Evolutionary conservation across 495 filamentous ascomycete species (phyloP).

Genomic region (Filosporella fistucella): DNA sequence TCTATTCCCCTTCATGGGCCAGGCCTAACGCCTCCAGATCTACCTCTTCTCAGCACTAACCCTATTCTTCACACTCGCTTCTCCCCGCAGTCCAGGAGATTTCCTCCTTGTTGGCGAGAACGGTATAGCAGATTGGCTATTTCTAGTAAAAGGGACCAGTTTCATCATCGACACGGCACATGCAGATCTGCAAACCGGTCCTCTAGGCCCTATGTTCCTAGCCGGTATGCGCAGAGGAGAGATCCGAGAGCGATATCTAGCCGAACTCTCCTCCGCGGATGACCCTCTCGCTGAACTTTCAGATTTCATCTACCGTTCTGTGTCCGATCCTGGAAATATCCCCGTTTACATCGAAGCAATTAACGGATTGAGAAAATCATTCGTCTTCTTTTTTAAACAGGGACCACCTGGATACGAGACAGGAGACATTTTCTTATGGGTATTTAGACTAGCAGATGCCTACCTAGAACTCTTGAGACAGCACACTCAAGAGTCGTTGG

Average conservation of each 20-base stretch:
- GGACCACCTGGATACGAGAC: slow-evolving; percentile 16
- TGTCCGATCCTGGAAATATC: background rate
- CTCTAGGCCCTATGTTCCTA: slow-evolving; percentile 28
- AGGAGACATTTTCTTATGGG: slow-evolving; percentile 35
- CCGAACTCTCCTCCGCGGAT: background rate
- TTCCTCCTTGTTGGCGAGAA: slow-evolving; percentile 35
- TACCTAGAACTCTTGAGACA: slow-evolving; percentile 30
- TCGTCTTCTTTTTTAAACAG: slow-evolving; percentile 6
- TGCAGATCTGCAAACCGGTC: slow-evolving; percentile 20
- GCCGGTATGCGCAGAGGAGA: slow-evolving; percentile 19
- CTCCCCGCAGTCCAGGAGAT: slow-evolving; percentile 36
- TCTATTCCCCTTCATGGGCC: no score
- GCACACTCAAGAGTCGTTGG: slow-evolving; percentile 31
- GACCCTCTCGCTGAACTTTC: slow-evolving; percentile 3
- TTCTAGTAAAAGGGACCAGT: slow-evolving; percentile 32
- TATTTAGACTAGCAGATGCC: slow-evolving; percentile 27
- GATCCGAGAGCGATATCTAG: background rate
- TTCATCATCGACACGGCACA: slow-evolving; percentile 28
- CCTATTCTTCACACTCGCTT: slow-evolving; percentile 41
- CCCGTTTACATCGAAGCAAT: slow-evolving; percentile 14
- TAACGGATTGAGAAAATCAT: slow-evolving; percentile 1
- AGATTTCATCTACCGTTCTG: background rate
- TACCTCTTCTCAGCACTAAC: slow-evolving; percentile 37
- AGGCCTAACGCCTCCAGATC: no score
- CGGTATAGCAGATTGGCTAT: slow-evolving; percentile 37